phyloP scores from a whole-genome alignment of 2,329 filamentous ascomycete genomes.

The Aspergillus vadensis region DNA sequence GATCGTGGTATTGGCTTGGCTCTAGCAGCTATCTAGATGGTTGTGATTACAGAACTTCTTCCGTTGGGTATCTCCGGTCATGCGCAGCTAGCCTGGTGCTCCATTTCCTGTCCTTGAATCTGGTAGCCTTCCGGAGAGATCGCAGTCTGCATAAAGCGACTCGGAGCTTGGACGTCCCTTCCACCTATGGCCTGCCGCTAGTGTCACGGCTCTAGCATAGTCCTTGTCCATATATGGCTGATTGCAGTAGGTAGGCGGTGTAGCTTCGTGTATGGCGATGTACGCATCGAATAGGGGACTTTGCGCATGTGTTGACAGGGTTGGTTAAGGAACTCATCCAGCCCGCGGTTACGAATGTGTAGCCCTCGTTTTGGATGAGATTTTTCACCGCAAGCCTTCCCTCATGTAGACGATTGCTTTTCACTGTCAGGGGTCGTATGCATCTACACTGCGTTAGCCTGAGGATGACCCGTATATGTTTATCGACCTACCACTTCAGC shows the following conservation, averaged over 20 bases:
- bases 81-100: not conserved
- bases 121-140: not conserved
- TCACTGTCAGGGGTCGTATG: slow-evolving; percentile 23
- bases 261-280: not conserved
- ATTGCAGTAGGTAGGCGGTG: not conserved
- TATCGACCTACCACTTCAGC: slow-evolving; percentile 62
- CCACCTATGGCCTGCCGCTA: not conserved
- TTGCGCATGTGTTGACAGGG: not conserved
- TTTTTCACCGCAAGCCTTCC: no score
- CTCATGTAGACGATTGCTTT: slow-evolving; percentile 21
- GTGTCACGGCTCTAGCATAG: not conserved
- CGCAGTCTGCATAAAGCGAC: not conserved
- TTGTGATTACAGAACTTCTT: not conserved
- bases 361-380: not conserved
- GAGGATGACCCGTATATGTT: not conserved
- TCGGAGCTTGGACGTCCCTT: not conserved
- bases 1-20: not conserved
- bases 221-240: not conserved
- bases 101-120: not conserved
- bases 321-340: not conserved
- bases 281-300: not conserved
- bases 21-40: not conserved
- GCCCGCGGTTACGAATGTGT: no score
- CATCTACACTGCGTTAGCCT: slow-evolving; percentile 29
- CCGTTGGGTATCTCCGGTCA: not conserved